These are phyloP conservation scores for Colletotrichum orchidophilum DNA, from an alignment of 2,329 filamentous ascomycete species.

Conservation along the genomic window DNA sequence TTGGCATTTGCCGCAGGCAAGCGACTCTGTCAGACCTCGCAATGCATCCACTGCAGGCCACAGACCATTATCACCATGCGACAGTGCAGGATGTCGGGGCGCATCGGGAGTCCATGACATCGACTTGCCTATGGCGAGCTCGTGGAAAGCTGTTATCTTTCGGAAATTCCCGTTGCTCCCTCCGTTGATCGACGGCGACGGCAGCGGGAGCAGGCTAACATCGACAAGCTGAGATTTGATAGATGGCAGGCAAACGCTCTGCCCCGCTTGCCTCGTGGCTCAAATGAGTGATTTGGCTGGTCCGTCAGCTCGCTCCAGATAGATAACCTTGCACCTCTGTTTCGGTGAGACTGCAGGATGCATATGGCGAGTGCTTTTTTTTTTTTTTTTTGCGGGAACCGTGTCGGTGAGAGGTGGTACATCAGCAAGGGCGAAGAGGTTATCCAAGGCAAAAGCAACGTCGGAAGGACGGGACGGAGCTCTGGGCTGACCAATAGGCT, in stretches of 20 bases:
- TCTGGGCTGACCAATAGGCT: conserved; percentile 8
- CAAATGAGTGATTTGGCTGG: conserved; percentile 23
- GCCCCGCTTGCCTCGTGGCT: conserved; percentile 20
- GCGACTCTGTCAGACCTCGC: conserved; percentile 1
- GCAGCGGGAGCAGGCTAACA: background rate
- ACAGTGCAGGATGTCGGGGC: background rate
- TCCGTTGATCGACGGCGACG: background rate
- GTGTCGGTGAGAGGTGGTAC: conserved; percentile 12
- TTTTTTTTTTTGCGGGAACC: background rate
- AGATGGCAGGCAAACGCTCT: conserved; percentile 7
- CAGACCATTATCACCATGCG: background rate
- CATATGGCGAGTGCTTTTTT: background rate
- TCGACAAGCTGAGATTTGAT: conserved; percentile 15
- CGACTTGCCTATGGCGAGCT: background rate
- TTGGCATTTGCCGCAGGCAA: conserved; percentile 1
- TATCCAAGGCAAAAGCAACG: conserved; percentile 14
- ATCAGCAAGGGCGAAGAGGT: conserved; percentile 1
- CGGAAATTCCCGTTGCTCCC: background rate
- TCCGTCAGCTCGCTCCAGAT: conserved; percentile 3
- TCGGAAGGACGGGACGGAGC: conserved; percentile 11
- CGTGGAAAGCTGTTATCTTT: conserved; percentile 4
- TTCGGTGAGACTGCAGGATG: conserved; percentile 28
- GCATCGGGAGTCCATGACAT: background rate
- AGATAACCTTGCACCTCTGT: conserved; percentile 16
- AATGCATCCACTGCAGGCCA: background rate